phyloP scores from a whole-genome alignment of 1,284 basidiomycete species.

The Peniophora sp. region DNA sequence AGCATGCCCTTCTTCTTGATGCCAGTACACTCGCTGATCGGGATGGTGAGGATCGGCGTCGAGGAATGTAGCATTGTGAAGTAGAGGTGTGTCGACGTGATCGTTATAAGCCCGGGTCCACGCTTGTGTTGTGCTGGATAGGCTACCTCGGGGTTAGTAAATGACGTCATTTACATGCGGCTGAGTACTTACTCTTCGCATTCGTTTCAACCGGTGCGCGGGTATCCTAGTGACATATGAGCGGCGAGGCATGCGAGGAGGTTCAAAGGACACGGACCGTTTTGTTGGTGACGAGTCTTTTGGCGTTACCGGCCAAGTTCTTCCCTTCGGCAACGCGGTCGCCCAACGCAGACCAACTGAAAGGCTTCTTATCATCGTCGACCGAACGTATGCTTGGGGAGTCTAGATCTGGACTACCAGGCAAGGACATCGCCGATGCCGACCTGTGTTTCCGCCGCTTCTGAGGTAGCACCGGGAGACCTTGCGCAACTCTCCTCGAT shows the following conservation, averaged over 20 bases:
- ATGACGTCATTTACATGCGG: not conserved
- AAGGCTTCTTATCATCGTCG: constrained; percentile 6
- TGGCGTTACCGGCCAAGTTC: constrained; percentile 32
- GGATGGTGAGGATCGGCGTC: constrained; percentile 37
- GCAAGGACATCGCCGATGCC: not conserved
- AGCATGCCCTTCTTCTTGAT: constrained; percentile 51
- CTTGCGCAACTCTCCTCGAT: constrained; percentile 47
- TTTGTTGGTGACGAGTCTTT: constrained; percentile 27
- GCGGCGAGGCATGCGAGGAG: constrained; percentile 6
- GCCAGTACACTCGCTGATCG: constrained; percentile 37
- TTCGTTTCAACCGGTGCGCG: not conserved
- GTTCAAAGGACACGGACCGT: constrained; percentile 21
- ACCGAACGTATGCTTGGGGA: not conserved
- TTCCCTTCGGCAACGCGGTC: constrained; percentile 37
- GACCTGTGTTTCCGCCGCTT: constrained; percentile 4
- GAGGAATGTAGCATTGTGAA: constrained; percentile 49
- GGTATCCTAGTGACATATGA: constrained; percentile 31
- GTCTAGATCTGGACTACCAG: not conserved
- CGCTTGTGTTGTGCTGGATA: constrained; percentile 53
- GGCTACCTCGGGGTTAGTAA: constrained; percentile 26
- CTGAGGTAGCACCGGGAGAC: constrained; percentile 34
- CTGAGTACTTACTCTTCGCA: not conserved
- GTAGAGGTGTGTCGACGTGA: constrained; percentile 38
- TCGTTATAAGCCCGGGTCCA: constrained; percentile 48
- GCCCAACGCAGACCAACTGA: constrained; percentile 52